Evolutionary conservation across 805 yeast species (phyloP).

Genomic region (Nakazawaea holstii): DNA sequence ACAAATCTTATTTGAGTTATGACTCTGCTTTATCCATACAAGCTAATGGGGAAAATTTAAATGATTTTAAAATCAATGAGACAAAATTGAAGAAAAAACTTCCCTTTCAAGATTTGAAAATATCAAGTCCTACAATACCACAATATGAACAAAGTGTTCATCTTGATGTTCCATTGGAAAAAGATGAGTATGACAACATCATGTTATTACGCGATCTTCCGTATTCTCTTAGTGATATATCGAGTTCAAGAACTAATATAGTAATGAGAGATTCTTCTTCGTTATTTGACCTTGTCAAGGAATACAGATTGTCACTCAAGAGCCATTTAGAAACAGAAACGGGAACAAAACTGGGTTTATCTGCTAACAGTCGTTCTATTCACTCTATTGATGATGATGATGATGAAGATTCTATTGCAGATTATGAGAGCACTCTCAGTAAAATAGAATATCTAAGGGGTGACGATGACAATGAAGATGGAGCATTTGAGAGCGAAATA

Average conservation of each 20-base stretch:
- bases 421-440: conserved; percentile 14
- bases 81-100: conserved; percentile 39
- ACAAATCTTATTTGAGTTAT: conserved; percentile 51
- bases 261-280: conserved; percentile 8
- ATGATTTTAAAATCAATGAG: conserved; percentile 5
- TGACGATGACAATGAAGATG: conserved; percentile 23
- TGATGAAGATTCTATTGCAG: conserved; percentile 14
- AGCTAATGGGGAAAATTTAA: conserved; percentile 10
- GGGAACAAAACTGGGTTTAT: background rate
- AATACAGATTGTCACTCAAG: conserved; percentile 2
- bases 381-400: background rate
- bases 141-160: background rate
- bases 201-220: conserved; percentile 24
- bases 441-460: conserved; percentile 12
- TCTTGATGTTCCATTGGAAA: conserved; percentile 1
- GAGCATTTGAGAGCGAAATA: conserved; percentile 18
- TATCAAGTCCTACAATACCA: background rate
- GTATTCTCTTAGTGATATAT: conserved; percentile 12
- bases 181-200: conserved; percentile 3
- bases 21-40: conserved; percentile 46
- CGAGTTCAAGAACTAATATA: conserved; percentile 1
- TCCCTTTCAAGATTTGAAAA: conserved; percentile 44
- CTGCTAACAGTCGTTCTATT: background rate
- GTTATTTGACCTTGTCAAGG: conserved; percentile 6
- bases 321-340: background rate